Percentiles rank a stretch among this genome's conserved stretches.
Evolutionary conservation across 495 filamentous ascomycete genomes (phyloP).

Genomic region (Penicillium diatomitis): DNA sequence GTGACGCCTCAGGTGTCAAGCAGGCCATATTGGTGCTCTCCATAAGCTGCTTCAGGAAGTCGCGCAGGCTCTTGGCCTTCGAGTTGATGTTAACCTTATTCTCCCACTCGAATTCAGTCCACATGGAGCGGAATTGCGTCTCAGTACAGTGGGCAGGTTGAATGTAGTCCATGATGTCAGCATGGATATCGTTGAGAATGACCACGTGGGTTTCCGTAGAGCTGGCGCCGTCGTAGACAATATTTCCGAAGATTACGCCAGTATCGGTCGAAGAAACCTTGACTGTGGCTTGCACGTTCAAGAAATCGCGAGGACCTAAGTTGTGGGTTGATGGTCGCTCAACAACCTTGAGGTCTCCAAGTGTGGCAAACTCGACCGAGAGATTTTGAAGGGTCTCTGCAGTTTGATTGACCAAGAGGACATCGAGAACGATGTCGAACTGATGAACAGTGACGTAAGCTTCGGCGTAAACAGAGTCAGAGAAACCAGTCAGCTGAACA

Average conservation of each 20-base stretch:
- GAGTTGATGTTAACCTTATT: slow-evolving; percentile 99
- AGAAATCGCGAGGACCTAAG: slow-evolving; percentile 88
- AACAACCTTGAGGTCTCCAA: slow-evolving; percentile 96
- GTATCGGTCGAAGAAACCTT: slow-evolving; percentile 98
- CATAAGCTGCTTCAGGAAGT: slow-evolving; percentile 93
- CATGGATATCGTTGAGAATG: slow-evolving; percentile 96
- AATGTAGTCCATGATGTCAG: slow-evolving; percentile 99
- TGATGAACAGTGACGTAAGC: slow-evolving; percentile 98
- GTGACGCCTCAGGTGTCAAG: slow-evolving; percentile 87
- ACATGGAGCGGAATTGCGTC: slow-evolving; percentile 99
- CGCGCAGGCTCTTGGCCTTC: slow-evolving; percentile 84
- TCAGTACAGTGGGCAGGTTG: slow-evolving; percentile 94
- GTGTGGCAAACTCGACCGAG: slow-evolving; percentile 93
- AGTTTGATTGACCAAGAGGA: slow-evolving; percentile 96
- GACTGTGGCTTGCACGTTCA: slow-evolving; percentile 97
- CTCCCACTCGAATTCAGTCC: slow-evolving; percentile 99
- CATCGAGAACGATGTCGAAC: slow-evolving; percentile 97
- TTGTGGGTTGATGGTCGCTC: slow-evolving; percentile 95
- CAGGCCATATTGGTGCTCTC: slow-evolving; percentile 98
- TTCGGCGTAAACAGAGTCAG: slow-evolving; percentile 95
- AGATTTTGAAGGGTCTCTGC: slow-evolving; percentile 94
- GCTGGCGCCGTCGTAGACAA: slow-evolving; percentile 93
- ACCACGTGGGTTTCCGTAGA: slow-evolving; percentile 95
- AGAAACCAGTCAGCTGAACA: slow-evolving; percentile 97
- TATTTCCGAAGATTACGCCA: slow-evolving; percentile 98